Conservation (phyloP, 2,329 filamentous ascomycete species). For the Domatiomyces globalis region DNA sequence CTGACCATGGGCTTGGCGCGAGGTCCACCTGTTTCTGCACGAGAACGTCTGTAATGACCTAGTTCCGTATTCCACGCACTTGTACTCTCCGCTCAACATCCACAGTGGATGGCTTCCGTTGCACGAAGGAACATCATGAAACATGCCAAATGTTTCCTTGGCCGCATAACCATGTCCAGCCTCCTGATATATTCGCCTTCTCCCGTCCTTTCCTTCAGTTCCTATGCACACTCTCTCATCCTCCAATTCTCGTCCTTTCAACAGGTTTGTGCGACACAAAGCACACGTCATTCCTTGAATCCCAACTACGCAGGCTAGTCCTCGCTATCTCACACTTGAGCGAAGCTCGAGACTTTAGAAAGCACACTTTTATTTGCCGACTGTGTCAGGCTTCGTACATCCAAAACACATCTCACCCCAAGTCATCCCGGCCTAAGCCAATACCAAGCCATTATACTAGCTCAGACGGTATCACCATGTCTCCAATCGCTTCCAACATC, state of each 20-base stretch:
- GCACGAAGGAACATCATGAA: constrained; percentile 11
- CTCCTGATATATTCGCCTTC: constrained; percentile 11
- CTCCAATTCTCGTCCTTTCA: constrained; percentile 17
- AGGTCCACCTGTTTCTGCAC: no score
- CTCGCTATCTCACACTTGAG: constrained; percentile 15
- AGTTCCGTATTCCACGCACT: not conserved
- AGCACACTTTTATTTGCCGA: not conserved
- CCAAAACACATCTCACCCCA: constrained; percentile 2
- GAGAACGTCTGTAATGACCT: not conserved
- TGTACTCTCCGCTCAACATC: constrained; percentile 1
- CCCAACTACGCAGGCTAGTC: constrained; percentile 15
- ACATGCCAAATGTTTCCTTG: constrained; percentile 10
- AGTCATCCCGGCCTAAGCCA: constrained; percentile 4
- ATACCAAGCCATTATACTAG: constrained; percentile 3
- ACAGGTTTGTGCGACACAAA: constrained; percentile 20
- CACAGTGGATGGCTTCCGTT: not conserved
- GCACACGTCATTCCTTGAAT: constrained; percentile 17
- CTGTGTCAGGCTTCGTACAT: not conserved
- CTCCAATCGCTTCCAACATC: constrained; percentile 13
- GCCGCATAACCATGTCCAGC: constrained; percentile 2
- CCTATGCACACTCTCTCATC: constrained; percentile 11
- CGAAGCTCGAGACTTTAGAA: constrained; percentile 14
- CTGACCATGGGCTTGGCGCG: not conserved
- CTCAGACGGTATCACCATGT: constrained; percentile 4
- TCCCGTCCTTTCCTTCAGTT: constrained; percentile 7